Evolutionary conservation across 78 protist genomes (phyloP), one percentile per base, ranked within the genome.

Genomic region (Dictyostelium purpureum): DNA sequence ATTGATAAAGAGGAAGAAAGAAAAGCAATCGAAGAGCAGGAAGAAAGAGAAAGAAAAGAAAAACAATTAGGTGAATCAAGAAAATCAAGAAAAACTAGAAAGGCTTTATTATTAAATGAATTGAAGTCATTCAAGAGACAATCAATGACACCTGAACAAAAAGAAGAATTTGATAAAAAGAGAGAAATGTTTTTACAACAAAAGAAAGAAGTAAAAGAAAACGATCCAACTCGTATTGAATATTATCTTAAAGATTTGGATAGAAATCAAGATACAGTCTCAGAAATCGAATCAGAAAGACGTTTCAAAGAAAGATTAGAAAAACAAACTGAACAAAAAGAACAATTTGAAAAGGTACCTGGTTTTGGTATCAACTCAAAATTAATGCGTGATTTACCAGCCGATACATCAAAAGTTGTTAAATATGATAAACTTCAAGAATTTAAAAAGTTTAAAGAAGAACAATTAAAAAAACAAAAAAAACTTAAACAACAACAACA

Each of bases 31-130:
- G 38, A 5, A 16, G n/a, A n/a, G n/a, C n/a, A n/a, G n/a, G n/a
- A n/a, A n/a, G n/a, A n/a, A n/a, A n/a, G n/a, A 43, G 24, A 71
- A 43, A 4, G 19, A 75, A 28, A 1, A 19, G 19, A n/a, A 2
- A n/a, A 18, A 75, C 69, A 28, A 6, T 45, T 31, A 6, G 18
- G 10, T 24, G 81, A 75, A 33, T 35, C 69, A 18, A 28, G 67
- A 14, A 51, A 47, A 75, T 14, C 81, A 21, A 75, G 61, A 75
- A 51, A 51, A 47, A 19, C 7, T 9, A 75, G 81, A 75, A 75
- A 51, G 52, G 69, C 47, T 21, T 33, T 19, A 75, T 35, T 75
- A 28, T 5, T 14, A 51, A 14, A 51, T 18, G 67, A 51, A 51
- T 40, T 75, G 12, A 38, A 0, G 5, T 21, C n/a, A 35, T 42